These are phyloP conservation scores for Cyberlindnera amylophila DNA, from an alignment of 805 yeast species.

Conservation along the genomic window DNA sequence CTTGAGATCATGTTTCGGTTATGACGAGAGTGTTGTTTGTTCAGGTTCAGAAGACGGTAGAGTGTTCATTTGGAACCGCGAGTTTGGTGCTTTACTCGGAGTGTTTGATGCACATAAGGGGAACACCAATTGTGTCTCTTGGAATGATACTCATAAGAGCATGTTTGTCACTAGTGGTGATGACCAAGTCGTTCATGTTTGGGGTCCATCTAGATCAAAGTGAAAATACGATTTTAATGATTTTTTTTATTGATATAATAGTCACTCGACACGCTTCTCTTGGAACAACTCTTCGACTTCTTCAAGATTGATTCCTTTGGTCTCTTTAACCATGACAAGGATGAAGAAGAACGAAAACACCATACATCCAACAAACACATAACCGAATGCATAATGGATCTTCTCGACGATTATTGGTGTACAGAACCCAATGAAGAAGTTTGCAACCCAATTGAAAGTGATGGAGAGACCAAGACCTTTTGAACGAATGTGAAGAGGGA, in stretches of 20 bases:
- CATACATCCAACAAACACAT: constrained; percentile 58
- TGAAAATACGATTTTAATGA: no score
- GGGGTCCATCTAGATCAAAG: constrained; percentile 42
- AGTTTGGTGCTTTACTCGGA: constrained; percentile 60
- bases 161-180: constrained; percentile 86
- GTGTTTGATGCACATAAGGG: constrained; percentile 60
- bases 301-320: constrained; percentile 78
- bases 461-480: constrained; percentile 55
- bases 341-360: constrained; percentile 60
- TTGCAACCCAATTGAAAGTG: constrained; percentile 65
- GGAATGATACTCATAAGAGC: constrained; percentile 48
- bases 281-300: constrained; percentile 73
- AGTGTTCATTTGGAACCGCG: constrained; percentile 74
- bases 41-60: constrained; percentile 83
- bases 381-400: constrained; percentile 72
- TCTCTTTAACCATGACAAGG: constrained; percentile 70
- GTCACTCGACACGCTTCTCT: no score
- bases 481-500: constrained; percentile 68
- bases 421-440: constrained; percentile 60
- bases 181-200: constrained; percentile 65
- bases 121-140: constrained; percentile 73
- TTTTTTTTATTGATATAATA: no score
- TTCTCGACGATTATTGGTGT: constrained; percentile 69
- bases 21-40: constrained; percentile 63
- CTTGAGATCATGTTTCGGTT: constrained; percentile 74